phyloP scores from a whole-genome alignment of 2,329 filamentous ascomycete genomes.

The Cucurbitaria berberidis region DNA sequence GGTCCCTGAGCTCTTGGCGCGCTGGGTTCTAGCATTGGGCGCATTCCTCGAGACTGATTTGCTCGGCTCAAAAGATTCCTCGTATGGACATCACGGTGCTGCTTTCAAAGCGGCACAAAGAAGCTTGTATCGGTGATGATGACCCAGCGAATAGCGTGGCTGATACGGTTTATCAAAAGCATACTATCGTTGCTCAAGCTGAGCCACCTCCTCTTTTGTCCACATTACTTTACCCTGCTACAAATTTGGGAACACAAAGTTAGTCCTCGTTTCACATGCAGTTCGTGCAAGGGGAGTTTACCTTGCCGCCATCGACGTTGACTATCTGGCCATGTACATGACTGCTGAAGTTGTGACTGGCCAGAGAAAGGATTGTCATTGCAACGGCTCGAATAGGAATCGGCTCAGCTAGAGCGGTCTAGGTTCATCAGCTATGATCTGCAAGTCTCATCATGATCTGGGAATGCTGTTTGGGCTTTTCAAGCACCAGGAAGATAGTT shows the following conservation, averaged over 20 bases:
- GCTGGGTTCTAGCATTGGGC: neutral
- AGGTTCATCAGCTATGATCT: constrained; percentile 7
- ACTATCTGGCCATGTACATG: constrained; percentile 55
- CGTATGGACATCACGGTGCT: neutral
- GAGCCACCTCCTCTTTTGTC: constrained; percentile 40
- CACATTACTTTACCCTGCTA: constrained; percentile 53
- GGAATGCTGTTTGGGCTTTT: neutral
- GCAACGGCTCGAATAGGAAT: constrained; percentile 52
- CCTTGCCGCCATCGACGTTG: constrained; percentile 52
- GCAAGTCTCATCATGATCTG: neutral
- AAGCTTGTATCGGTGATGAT: neutral
- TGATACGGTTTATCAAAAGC: neutral
- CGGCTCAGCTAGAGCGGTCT: constrained; percentile 49
- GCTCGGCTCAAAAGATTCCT: neutral
- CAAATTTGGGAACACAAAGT: neutral
- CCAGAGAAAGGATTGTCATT: constrained; percentile 54
- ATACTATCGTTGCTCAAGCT: neutral
- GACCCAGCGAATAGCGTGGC: neutral
- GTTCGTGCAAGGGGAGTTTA: neutral
- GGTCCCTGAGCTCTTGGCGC: neutral
- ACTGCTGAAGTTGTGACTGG: constrained; percentile 55
- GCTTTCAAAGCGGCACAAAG: neutral
- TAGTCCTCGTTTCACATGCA: neutral
- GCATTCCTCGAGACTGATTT: neutral
- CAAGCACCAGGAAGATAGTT: neutral